A percentile compares a stretch with the other conserved stretches of the same genome.
Evolutionary conservation across 257 asterid genomes (phyloP).

Genomic region (Capsicum rhomboideum): DNA sequence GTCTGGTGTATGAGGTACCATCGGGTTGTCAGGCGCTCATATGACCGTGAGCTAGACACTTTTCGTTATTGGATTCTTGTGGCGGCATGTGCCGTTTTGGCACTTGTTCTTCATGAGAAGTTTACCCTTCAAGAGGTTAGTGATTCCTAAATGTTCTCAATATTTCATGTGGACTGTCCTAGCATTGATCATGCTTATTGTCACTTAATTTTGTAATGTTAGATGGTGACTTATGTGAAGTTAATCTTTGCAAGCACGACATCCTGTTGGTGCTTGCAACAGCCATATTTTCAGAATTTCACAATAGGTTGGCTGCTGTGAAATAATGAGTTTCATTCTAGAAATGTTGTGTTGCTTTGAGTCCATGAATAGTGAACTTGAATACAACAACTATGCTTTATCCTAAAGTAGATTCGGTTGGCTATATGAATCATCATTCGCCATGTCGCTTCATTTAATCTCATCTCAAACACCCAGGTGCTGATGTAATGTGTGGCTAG

Average conservation of each 20-base stretch:
- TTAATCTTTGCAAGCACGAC: background rate
- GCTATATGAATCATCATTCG: background rate
- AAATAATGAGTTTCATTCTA: background rate
- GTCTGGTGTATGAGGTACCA: conserved; percentile 89
- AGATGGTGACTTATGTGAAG: background rate
- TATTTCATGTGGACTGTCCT: background rate
- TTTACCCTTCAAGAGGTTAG: conserved; percentile 76
- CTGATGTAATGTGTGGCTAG: background rate
- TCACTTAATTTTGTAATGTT: background rate
- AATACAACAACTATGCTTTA: background rate
- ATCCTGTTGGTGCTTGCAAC: background rate
- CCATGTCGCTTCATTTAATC: background rate
- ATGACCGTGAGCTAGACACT: conserved; percentile 80
- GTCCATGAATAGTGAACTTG: background rate
- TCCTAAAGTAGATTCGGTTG: background rate
- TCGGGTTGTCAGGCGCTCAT: conserved; percentile 62
- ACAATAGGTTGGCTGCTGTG: background rate
- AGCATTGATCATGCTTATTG: background rate
- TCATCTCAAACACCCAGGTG: background rate
- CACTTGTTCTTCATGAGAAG: conserved; percentile 65
- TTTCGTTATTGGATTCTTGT: conserved; percentile 69
- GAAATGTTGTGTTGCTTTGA: background rate
- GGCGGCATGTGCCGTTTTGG: conserved; percentile 44
- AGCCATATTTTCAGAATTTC: background rate
- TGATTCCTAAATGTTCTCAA: background rate